These are phyloP conservation scores for Mycena venus DNA, from an alignment of 768 basidiomycete species.

Conservation along the genomic window DNA sequence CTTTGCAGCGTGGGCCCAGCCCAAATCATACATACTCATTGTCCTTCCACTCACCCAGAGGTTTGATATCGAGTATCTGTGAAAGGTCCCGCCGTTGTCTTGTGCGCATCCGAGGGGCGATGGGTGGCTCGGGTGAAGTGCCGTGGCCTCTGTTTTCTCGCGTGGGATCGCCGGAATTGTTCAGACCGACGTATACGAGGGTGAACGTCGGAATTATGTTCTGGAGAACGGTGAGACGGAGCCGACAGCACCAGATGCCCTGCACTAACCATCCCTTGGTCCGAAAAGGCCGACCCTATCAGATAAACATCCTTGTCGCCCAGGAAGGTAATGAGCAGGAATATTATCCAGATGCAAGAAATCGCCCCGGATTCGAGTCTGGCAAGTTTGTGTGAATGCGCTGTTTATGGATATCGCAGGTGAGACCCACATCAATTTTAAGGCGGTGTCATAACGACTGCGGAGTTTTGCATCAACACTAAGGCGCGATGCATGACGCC, in stretches of 20 bases:
- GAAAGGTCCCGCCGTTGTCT: neutral
- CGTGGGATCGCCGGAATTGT: neutral
- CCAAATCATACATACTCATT: neutral
- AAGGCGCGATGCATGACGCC: neutral
- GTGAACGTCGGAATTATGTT: too few relatives aligned
- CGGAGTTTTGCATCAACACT: neutral
- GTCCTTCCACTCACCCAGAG: neutral
- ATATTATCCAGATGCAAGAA: too few relatives aligned
- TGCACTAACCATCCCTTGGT: neutral
- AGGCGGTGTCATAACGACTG: neutral
- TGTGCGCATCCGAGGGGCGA: neutral
- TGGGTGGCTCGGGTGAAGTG: neutral
- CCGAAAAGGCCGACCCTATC: neutral
- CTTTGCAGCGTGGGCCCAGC: neutral
- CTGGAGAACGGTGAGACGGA: neutral
- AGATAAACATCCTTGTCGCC: neutral
- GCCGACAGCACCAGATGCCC: neutral
- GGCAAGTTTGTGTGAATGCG: neutral
- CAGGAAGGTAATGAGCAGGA: neutral
- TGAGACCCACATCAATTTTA: too few relatives aligned
- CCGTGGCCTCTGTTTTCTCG: neutral
- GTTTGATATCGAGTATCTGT: neutral
- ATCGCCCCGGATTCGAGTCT: too few relatives aligned
- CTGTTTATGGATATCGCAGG: neutral
- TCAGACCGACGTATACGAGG: too few relatives aligned